These are phyloP conservation scores for Erodium moschatum DNA, from an alignment of 441 rosid genomes.

Conservation along the genomic window DNA sequence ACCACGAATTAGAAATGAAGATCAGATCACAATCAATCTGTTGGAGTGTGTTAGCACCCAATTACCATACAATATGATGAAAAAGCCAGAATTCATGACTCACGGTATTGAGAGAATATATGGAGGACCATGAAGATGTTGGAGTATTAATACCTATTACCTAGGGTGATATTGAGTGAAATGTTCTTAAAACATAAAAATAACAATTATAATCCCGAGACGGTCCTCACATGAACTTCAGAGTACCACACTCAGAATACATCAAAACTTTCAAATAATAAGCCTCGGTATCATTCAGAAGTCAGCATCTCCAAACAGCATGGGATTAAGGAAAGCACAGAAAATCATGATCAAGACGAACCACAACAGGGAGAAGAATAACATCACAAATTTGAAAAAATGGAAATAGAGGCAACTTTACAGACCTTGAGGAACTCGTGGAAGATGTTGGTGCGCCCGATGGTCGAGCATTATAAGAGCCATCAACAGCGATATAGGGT, in stretches of 20 bases:
- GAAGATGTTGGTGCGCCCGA: slow-evolving; percentile 46
- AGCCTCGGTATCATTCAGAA: not conserved
- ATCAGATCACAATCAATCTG: not conserved
- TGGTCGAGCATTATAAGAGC: slow-evolving; percentile 53
- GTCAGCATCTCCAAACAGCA: not conserved
- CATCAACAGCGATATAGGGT: slow-evolving; percentile 64
- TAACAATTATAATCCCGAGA: not conserved
- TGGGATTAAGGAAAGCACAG: not conserved
- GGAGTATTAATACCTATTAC: not conserved
- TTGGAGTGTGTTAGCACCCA: not conserved
- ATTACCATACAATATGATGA: not conserved
- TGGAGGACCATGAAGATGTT: not conserved
- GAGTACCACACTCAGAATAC: not conserved
- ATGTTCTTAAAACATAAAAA: not conserved
- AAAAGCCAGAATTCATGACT: not conserved
- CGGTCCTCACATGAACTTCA: not conserved
- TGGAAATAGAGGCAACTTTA: not conserved
- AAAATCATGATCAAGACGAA: not conserved
- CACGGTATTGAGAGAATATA: not conserved
- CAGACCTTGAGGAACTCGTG: slow-evolving; percentile 51
- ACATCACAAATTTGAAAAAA: not conserved
- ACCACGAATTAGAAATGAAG: not conserved
- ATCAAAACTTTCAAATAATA: not conserved
- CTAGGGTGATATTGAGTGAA: slow-evolving; percentile 1
- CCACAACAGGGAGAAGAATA: not conserved